phyloP scores from a whole-genome alignment of 345 rosid species.

The Reutealis trisperma region DNA sequence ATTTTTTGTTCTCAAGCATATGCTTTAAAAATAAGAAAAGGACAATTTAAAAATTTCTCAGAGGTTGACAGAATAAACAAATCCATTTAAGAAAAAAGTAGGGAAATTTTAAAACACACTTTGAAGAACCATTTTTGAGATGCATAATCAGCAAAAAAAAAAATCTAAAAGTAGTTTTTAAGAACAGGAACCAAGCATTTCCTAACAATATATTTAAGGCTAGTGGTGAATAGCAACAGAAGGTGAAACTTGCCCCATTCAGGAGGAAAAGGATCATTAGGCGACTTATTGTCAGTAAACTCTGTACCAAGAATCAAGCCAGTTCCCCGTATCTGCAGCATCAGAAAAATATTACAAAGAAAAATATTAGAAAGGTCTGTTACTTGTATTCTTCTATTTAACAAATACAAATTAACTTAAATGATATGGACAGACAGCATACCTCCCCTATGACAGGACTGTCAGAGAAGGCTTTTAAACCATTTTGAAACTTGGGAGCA shows the following conservation, averaged over 20 bases:
- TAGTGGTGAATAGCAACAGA: neutral
- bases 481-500: slow-evolving; percentile 81
- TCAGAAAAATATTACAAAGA: slow-evolving; percentile 10
- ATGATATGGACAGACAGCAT: neutral
- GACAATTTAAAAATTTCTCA: neutral
- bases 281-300: slow-evolving; percentile 84
- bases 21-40: neutral
- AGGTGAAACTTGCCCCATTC: slow-evolving; percentile 78
- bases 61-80: no score
- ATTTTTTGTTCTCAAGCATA: neutral
- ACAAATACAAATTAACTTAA: neutral
- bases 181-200: neutral
- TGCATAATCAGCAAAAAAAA: neutral
- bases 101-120: neutral
- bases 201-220: neutral
- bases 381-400: neutral
- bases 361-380: slow-evolving; percentile 4
- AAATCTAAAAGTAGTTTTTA: neutral
- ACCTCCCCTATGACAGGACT: slow-evolving; percentile 98
- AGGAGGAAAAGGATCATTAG: slow-evolving; percentile 80
- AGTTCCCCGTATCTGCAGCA: slow-evolving; percentile 80
- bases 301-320: slow-evolving; percentile 95
- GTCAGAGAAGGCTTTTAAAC: slow-evolving; percentile 68
- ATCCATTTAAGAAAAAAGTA: no score
- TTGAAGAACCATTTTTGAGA: neutral